Percentiles rank a stretch among this genome's conserved stretches.
These are phyloP conservation scores for Polymyxa betae DNA, from an alignment of 208 protist species.

Conservation along the genomic window DNA sequence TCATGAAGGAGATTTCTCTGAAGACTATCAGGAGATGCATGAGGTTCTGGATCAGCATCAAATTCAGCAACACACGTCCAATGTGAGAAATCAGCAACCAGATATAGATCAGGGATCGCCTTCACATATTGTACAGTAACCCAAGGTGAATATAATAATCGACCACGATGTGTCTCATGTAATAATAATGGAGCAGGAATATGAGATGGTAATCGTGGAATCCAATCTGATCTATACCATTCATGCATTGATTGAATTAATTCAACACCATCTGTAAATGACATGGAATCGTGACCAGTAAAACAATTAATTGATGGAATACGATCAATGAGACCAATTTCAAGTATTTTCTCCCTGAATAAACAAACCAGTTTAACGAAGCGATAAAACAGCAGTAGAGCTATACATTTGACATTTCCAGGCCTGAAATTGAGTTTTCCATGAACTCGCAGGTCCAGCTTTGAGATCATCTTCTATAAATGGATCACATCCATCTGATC, in stretches of 20 bases:
- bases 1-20: neutral
- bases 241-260: slow-evolving; percentile 8
- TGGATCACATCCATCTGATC: slow-evolving; percentile 39
- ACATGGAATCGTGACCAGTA: slow-evolving; percentile 23
- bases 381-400: neutral
- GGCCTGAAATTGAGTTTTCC: neutral
- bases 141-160: slow-evolving; percentile 27
- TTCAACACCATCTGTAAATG: neutral
- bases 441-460: neutral
- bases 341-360: neutral
- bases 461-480: slow-evolving; percentile 37
- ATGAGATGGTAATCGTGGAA: neutral
- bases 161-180: slow-evolving; percentile 47
- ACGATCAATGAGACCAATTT: neutral
- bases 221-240: neutral
- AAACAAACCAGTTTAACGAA: neutral
- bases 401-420: slow-evolving; percentile 1
- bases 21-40: neutral
- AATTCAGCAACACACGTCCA: slow-evolving; percentile 41
- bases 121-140: neutral
- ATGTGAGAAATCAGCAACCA: slow-evolving; percentile 32
- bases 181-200: neutral
- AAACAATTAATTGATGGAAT: slow-evolving; percentile 12
- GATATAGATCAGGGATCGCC: neutral
- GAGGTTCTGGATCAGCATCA: neutral